Base-by-base conservation (phyloP, 140 eudicot species). In the Erigeron philadelphicus region DNA sequence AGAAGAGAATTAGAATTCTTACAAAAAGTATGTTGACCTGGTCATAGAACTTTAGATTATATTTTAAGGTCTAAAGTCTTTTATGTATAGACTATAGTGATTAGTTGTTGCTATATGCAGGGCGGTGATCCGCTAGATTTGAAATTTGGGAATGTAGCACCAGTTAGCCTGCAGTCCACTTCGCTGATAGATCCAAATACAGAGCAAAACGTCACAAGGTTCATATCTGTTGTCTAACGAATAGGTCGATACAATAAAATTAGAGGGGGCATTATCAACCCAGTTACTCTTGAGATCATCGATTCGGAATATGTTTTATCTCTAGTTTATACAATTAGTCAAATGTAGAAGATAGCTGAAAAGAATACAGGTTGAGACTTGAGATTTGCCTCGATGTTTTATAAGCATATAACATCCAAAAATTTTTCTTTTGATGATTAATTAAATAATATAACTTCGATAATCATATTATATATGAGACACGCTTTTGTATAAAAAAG, bases 41-140 rank as follows among this genome's bases (percentile, higher is more conserved):
- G 64, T 64, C 50, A 46, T 45, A 68, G 9, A 44, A 25, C 4
- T 64, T 13, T 68, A 47, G 48, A 12, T 76, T 55, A 3, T 65
- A 38, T 71, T 38, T 64, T 46, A 42, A 55, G 46, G 46, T 18
- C 9, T 46, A 54, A 64, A 64, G 40, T 61, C 67, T 49, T 25
- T 43, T 50, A 48, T 47, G 62, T n/a, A 38, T 21, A 21, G 25
- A 21, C 25, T 21, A 21, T 68, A 62, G 17, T 80, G 75, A 67
- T 25, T 16, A 19, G 68, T 64, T 21, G 4, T 45, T 82, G 70
- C 38, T 72, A 31, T 66, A 72, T 72, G 49, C 85, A 94, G 99
- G 99, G 97, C 70, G 99, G 99, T 19, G 68, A 94, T 83, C 99
- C 99, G 5, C 75, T 94, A 73, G 97, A 94, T 49, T 82, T 87